Evolutionary conservation across 2,329 filamentous ascomycete species (phyloP).

Genomic region (Rhexocercosporidium sp.): DNA sequence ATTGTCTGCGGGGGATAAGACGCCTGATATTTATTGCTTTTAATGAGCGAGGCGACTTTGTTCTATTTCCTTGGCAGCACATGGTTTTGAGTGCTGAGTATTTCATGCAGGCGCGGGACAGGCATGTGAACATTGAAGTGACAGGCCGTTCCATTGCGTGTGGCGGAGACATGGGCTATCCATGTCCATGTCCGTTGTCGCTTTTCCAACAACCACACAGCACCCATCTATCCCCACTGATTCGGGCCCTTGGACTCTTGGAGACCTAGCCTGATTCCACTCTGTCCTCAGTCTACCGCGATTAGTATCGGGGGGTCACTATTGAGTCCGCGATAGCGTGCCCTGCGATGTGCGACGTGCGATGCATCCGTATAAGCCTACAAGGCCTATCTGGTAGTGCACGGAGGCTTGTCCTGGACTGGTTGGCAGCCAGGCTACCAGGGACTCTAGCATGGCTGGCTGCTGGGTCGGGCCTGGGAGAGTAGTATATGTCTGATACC

Average conservation of each 20-base stretch:
- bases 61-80: neutral
- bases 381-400: neutral
- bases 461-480: neutral
- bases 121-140: neutral
- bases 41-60: neutral
- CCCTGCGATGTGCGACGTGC: neutral
- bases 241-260: neutral
- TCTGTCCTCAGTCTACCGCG: no score
- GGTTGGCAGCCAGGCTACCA: neutral
- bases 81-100: neutral
- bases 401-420: slow-evolving; percentile 1
- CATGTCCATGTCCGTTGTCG: no score
- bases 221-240: slow-evolving; percentile 1
- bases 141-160: neutral
- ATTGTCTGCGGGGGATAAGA: neutral
- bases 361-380: neutral
- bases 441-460: neutral
- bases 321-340: slow-evolving; percentile 1
- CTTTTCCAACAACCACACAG: neutral
- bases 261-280: no score
- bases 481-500: slow-evolving; percentile 2
- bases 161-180: neutral
- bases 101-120: neutral
- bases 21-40: neutral
- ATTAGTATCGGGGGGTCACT: neutral